Conservation (phyloP, 768 basidiomycete species). For the Termitomyces sp. region DNA sequence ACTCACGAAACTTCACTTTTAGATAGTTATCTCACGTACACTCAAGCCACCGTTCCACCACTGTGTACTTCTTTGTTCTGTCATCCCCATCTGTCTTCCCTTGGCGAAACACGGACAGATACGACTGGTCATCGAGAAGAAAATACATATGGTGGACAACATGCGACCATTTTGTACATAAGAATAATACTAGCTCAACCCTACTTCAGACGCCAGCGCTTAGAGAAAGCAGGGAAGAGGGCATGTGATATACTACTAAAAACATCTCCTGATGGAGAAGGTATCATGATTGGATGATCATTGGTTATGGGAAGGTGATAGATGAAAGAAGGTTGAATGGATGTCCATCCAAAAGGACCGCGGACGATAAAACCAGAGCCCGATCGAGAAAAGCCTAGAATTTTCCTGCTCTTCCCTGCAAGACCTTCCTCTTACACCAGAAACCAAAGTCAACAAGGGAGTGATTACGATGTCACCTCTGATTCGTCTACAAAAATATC, state of each 20-base stretch:
- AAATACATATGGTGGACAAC: background rate
- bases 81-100: background rate
- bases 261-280: background rate
- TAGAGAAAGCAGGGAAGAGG: background rate
- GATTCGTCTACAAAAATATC: slow-evolving; percentile 96
- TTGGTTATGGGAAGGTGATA: background rate
- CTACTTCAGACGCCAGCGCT: background rate
- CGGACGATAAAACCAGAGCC: background rate
- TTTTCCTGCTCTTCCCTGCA: no score
- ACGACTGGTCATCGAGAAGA: background rate
- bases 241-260: background rate
- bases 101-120: background rate
- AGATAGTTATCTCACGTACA: background rate
- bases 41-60: background rate
- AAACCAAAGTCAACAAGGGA: background rate
- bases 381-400: background rate
- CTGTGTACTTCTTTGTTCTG: background rate
- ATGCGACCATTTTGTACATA: background rate
- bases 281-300: slow-evolving; percentile 1
- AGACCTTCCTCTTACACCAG: background rate
- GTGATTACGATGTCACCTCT: slow-evolving; percentile 30
- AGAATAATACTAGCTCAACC: background rate
- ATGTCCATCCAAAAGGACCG: background rate
- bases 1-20: background rate
- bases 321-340: background rate